Evolutionary conservation across 371 early-diverging fungal species (phyloP).

Genomic region (Rhizomucor pusillus): DNA sequence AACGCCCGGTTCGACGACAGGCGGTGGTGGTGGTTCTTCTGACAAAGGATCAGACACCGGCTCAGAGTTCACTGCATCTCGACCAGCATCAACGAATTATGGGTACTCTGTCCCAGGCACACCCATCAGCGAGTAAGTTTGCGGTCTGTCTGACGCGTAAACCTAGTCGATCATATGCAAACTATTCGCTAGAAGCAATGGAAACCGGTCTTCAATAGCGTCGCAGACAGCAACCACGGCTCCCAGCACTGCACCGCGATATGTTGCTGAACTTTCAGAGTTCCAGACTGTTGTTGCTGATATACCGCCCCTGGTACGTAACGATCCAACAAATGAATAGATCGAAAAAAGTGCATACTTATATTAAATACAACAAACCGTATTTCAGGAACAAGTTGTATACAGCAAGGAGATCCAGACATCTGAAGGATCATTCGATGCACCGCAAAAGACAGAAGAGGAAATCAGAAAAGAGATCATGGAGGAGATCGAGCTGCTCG

Average conservation of each 20-base stretch:
- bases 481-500: slow-evolving; percentile 60
- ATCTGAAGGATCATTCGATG: slow-evolving; percentile 58
- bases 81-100: slow-evolving; percentile 40
- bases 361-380: not conserved
- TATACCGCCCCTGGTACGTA: slow-evolving; percentile 73
- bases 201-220: slow-evolving; percentile 32
- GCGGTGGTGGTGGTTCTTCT: slow-evolving; percentile 25
- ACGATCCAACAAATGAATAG: not conserved
- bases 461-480: slow-evolving; percentile 59
- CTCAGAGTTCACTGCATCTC: slow-evolving; percentile 46
- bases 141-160: no score
- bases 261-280: slow-evolving; percentile 59
- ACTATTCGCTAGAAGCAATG: slow-evolving; percentile 5
- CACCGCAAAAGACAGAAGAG: slow-evolving; percentile 56
- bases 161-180: no score
- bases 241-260: slow-evolving; percentile 23
- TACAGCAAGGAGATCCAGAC: slow-evolving; percentile 94
- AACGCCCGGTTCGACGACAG: slow-evolving; percentile 36
- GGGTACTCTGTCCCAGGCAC: slow-evolving; percentile 45
- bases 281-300: slow-evolving; percentile 74
- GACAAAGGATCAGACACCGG: slow-evolving; percentile 54
- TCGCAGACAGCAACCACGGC: slow-evolving; percentile 24
- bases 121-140: slow-evolving; percentile 41
- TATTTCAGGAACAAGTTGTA: slow-evolving; percentile 76
- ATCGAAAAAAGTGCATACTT: not conserved